A percentile compares a stretch with the other conserved stretches of the same genome.
Evolutionary conservation across 176 grass and related monocot genomes (phyloP).

Genomic region (Metroxylon sagu): DNA sequence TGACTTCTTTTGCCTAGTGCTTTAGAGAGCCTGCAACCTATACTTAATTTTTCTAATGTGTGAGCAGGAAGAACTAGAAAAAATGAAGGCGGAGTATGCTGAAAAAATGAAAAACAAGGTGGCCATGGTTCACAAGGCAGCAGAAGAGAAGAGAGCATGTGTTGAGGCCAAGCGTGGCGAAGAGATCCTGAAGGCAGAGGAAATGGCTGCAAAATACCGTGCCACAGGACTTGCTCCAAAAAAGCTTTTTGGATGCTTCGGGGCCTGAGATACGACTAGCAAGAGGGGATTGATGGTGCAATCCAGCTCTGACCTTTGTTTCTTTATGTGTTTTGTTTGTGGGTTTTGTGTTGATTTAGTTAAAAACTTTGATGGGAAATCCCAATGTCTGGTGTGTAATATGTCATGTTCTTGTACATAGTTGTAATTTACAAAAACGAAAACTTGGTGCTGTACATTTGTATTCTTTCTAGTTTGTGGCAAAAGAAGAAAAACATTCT

Average conservation of each 20-base stretch:
- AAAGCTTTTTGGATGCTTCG: constrained; percentile 84
- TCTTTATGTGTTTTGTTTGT: constrained; percentile 3
- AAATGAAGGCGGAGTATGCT: constrained; percentile 83
- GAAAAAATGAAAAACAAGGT: constrained; percentile 94
- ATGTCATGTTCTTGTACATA: constrained; percentile 44
- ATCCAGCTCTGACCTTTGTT: constrained; percentile 16
- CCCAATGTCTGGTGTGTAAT: constrained; percentile 42
- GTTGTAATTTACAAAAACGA: constrained; percentile 30
- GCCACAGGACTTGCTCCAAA: constrained; percentile 70
- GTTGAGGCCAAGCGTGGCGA: constrained; percentile 56
- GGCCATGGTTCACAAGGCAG: constrained; percentile 65
- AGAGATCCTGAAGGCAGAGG: constrained; percentile 80
- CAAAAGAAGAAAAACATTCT: constrained; percentile 24
- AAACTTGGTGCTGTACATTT: constrained; percentile 60
- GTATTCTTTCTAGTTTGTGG: constrained; percentile 29
- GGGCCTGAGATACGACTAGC: constrained; percentile 25
- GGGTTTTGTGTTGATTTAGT: constrained; percentile 10
- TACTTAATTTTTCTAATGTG: not conserved
- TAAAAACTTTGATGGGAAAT: constrained; percentile 16
- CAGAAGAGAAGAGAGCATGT: constrained; percentile 82
- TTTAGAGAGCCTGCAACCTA: not conserved
- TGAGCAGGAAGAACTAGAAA: constrained; percentile 79
- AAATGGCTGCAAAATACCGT: constrained; percentile 68
- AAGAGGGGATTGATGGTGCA: not conserved
- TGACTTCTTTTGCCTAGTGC: no score